These are phyloP conservation scores for Leccinum huronense DNA, from an alignment of 1,284 basidiomycete genomes.

Conservation along the genomic window DNA sequence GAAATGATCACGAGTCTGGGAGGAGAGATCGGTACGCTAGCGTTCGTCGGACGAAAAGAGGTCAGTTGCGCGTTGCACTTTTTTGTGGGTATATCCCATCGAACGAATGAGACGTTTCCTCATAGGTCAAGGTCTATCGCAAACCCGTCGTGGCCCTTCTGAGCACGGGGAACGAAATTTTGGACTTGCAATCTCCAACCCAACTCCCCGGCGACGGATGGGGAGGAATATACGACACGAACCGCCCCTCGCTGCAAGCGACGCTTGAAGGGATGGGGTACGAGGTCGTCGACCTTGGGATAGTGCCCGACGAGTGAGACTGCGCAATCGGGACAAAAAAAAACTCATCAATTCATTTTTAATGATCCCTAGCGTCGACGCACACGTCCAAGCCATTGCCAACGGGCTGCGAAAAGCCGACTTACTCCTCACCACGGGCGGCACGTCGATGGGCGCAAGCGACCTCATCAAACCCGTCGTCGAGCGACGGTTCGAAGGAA, in stretches of 20 bases:
- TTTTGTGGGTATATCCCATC: background rate
- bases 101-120: background rate
- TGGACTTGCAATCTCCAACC: constrained; percentile 56
- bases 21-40: constrained; percentile 83
- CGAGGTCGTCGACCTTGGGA: constrained; percentile 77
- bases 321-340: background rate
- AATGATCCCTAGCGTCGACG: constrained; percentile 46
- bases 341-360: background rate
- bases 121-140: constrained; percentile 63
- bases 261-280: constrained; percentile 73
- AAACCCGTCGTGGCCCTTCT: constrained; percentile 78
- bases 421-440: constrained; percentile 80
- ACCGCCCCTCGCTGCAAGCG: constrained; percentile 74
- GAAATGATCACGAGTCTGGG: constrained; percentile 64
- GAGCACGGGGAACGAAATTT: constrained; percentile 83
- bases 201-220: constrained; percentile 46
- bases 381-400: constrained; percentile 59
- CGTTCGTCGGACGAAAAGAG: constrained; percentile 73
- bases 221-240: constrained; percentile 80
- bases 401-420: constrained; percentile 65
- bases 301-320: constrained; percentile 66
- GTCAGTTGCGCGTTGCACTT: constrained; percentile 37
- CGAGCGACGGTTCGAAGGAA: constrained; percentile 72
- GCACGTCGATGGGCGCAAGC: constrained; percentile 87
- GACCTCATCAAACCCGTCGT: constrained; percentile 87